Evolutionary conservation across 2,329 filamentous ascomycete genomes (phyloP).

Genomic region (Fusarium clavum): DNA sequence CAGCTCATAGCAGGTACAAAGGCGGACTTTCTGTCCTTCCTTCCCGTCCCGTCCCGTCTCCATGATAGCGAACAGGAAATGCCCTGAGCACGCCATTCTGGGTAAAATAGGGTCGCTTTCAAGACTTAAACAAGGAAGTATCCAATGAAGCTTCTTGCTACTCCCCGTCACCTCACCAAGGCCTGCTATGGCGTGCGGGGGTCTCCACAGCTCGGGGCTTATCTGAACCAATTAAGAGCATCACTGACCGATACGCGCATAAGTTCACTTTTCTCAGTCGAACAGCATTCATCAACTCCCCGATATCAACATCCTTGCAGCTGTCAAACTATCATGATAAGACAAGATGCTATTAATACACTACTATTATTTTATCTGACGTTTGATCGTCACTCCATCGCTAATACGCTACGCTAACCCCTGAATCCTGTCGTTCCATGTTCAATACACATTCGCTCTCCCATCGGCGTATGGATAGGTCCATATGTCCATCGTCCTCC

Average conservation of each 20-base stretch:
- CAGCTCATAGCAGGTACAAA: neutral
- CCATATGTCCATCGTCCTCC: constrained; percentile 37
- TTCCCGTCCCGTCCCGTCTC: neutral
- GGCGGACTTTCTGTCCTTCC: neutral
- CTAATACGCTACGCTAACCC: neutral
- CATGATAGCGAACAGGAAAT: neutral
- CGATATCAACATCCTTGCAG: constrained; percentile 11
- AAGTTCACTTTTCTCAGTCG: constrained; percentile 5
- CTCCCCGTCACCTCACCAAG: constrained; percentile 38
- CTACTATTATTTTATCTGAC: neutral
- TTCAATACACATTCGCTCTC: constrained; percentile 36
- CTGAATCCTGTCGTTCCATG: constrained; percentile 32
- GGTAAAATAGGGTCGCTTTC: constrained; percentile 3
- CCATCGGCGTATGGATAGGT: constrained; percentile 26
- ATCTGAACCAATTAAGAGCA: constrained; percentile 18
- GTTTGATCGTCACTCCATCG: too few relatives aligned
- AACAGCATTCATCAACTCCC: constrained; percentile 32
- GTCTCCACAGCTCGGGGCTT: constrained; percentile 31
- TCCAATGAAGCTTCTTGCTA: constrained; percentile 38
- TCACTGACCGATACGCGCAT: constrained; percentile 36
- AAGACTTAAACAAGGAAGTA: constrained; percentile 4
- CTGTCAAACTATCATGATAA: neutral
- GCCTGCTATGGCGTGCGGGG: constrained; percentile 43
- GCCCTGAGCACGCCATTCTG: constrained; percentile 39
- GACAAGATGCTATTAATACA: neutral